A percentile compares a stretch with the other conserved stretches of the same genome.
phyloP scores from a whole-genome alignment of 208 protist genomes.

The Entamoeba invadens region DNA sequence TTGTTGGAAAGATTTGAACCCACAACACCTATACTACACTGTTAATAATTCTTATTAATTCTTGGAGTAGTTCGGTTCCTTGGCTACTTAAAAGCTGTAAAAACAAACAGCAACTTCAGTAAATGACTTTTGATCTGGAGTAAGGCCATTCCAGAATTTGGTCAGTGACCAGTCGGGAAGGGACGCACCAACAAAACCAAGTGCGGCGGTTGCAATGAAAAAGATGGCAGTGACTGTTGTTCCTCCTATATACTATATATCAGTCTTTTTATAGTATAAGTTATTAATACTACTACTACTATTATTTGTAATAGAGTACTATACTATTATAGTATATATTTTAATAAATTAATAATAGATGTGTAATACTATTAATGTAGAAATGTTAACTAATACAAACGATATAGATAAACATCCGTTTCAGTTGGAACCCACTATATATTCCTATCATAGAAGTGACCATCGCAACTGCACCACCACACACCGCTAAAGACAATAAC shows the following conservation, averaged over 20 bases:
- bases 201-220: not conserved
- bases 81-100: no score
- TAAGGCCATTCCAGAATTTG: not conserved
- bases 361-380: no score
- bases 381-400: not conserved
- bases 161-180: not conserved
- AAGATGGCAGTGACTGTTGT: not conserved
- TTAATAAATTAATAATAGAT: no score
- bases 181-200: not conserved
- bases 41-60: no score
- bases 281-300: no score
- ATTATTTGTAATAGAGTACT: no score
- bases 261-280: not conserved
- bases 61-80: no score
- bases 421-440: not conserved
- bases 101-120: not conserved
- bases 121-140: not conserved
- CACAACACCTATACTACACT: slow-evolving; percentile 1
- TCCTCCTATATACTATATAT: not conserved
- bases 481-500: not conserved
- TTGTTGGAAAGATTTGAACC: not conserved
- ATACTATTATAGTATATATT: no score
- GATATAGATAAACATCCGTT: not conserved
- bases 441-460: not conserved
- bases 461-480: not conserved